Evolutionary conservation across 306 rosid genomes (phyloP).

Genomic region (Gastrolobium bilobum): DNA sequence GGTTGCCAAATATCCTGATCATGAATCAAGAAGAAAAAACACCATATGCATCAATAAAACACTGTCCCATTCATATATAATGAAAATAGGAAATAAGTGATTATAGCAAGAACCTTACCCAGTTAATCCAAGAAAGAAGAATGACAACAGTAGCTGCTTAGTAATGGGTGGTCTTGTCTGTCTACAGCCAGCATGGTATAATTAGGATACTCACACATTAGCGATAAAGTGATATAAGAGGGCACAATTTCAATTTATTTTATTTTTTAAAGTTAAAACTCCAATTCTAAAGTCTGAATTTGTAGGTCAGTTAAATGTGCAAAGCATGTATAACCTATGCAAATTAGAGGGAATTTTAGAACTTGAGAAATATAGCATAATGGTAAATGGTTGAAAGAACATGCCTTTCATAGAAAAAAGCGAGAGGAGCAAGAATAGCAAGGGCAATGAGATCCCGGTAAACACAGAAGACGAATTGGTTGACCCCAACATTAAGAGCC

Average conservation of each 20-base stretch:
- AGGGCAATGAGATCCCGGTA: slow-evolving; percentile 79
- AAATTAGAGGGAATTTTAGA: too few species aligned
- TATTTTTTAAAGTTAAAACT: background rate
- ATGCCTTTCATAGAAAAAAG: slow-evolving; percentile 78
- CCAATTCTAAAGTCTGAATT: background rate
- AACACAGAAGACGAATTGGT: slow-evolving; percentile 86
- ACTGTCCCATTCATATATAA: slow-evolving; percentile 25
- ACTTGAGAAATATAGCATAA: background rate
- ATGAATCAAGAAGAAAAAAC: slow-evolving; percentile 44
- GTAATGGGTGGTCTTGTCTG: slow-evolving; percentile 81
- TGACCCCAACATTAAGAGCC: slow-evolving; percentile 88
- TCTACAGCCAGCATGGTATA: slow-evolving; percentile 57
- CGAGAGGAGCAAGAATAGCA: slow-evolving; percentile 70
- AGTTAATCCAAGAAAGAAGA: slow-evolving; percentile 87
- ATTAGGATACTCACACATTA: slow-evolving; percentile 25
- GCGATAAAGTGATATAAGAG: slow-evolving; percentile 20
- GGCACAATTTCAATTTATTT: background rate
- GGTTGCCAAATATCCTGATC: slow-evolving; percentile 89
- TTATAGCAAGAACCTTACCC: slow-evolving; percentile 67
- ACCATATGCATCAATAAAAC: slow-evolving; percentile 39
- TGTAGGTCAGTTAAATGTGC: slow-evolving; percentile 12
- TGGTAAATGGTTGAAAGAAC: background rate
- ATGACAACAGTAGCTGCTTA: slow-evolving; percentile 61
- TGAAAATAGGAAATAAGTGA: slow-evolving; percentile 11
- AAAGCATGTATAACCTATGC: slow-evolving; percentile 17